Percentiles rank a stretch among this genome's conserved stretches.
Conservation (phyloP, 306 rosid species). For the Ziziphus jujuba region DNA sequence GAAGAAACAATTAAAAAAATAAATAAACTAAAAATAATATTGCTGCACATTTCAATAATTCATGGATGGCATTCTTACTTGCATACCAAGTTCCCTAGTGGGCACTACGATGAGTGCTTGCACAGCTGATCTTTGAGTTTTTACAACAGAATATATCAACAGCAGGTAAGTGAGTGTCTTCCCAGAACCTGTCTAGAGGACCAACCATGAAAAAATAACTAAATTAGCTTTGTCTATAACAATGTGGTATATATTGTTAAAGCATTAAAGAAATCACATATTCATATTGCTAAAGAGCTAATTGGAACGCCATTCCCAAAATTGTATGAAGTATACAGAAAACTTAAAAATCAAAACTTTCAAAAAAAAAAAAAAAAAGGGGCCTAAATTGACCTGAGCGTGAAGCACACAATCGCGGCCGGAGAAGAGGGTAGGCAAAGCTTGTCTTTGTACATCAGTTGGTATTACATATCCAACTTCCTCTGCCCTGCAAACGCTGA, state of each 20-base stretch:
- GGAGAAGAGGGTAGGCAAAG: constrained; percentile 66
- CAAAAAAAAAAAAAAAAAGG: not conserved
- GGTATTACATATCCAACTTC: constrained; percentile 76
- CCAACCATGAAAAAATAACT: constrained; percentile 29
- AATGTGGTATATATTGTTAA: too few species aligned
- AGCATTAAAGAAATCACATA: not conserved
- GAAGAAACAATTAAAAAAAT: not conserved
- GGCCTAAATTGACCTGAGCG: constrained; percentile 69
- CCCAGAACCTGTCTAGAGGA: constrained; percentile 94
- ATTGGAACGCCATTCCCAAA: too few species aligned
- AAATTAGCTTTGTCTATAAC: not conserved
- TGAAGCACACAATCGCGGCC: constrained; percentile 84
- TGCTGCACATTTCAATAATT: not conserved
- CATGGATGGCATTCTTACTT: constrained; percentile 51
- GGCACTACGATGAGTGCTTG: constrained; percentile 90
- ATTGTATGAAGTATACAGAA: not conserved
- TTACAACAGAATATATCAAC: constrained; percentile 60
- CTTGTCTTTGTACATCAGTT: constrained; percentile 69
- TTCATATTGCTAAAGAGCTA: too few species aligned
- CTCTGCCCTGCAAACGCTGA: constrained; percentile 54
- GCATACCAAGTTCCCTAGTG: constrained; percentile 96
- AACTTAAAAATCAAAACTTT: not conserved
- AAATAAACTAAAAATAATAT: not conserved
- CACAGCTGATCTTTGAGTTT: constrained; percentile 53
- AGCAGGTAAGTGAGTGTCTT: constrained; percentile 91